phyloP scores from a whole-genome alignment of 2,329 filamentous ascomycete species.

The Penicillium aurantiogriseum region DNA sequence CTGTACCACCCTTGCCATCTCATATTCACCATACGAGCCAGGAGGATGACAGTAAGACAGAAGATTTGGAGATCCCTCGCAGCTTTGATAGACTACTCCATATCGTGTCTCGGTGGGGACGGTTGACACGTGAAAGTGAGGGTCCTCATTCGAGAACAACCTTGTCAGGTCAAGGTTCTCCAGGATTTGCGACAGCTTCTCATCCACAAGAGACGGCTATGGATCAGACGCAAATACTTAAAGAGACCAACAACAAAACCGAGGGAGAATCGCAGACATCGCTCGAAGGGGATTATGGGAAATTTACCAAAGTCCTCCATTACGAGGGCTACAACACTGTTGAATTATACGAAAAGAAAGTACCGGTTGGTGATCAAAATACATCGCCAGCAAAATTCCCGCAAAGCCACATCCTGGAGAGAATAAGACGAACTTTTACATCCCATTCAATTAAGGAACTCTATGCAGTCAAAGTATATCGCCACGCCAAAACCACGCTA shows the following conservation, averaged over 20 bases:
- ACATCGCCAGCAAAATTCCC: not conserved
- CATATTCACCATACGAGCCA: constrained; percentile 1
- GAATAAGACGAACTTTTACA: not conserved
- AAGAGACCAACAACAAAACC: not conserved
- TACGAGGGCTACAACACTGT: constrained; percentile 1
- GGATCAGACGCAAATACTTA: not conserved
- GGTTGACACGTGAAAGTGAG: constrained; percentile 2
- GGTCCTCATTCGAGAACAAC: not conserved
- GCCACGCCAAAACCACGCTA: not conserved
- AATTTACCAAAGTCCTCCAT: constrained; percentile 2
- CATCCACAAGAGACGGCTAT: not conserved
- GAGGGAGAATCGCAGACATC: not conserved
- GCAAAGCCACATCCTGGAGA: not conserved
- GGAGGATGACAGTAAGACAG: not conserved
- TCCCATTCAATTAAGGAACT: constrained; percentile 3
- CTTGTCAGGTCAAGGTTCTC: not conserved
- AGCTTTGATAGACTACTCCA: not conserved
- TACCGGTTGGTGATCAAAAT: not conserved
- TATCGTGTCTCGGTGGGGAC: not conserved
- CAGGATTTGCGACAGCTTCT: not conserved
- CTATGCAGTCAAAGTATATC: constrained; percentile 8
- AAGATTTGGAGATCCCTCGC: not conserved
- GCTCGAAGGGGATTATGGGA: not conserved
- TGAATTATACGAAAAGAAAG: constrained; percentile 6
- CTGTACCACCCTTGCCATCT: not conserved